Conservation (phyloP, 2,329 filamentous ascomycete genomes). For the Raffaelea deltoideospora region DNA sequence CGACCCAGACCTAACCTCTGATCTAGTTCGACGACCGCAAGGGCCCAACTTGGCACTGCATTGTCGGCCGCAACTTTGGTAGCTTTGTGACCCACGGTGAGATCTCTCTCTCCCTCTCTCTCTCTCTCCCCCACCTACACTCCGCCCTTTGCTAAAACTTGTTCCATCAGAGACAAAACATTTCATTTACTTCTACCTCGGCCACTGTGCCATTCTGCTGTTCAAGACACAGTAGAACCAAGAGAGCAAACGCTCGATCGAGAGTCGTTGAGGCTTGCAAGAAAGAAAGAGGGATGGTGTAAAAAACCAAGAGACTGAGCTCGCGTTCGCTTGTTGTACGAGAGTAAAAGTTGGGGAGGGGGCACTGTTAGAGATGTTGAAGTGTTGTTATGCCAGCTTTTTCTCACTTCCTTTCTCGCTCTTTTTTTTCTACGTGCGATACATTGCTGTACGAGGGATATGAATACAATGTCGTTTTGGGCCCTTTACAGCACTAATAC, state of each 20-base stretch:
- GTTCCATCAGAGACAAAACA: constrained; percentile 74
- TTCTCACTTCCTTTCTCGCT: no score
- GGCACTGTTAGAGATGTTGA: no score
- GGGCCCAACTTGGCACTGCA: constrained; percentile 98
- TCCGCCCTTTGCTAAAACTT: neutral
- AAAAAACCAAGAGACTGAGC: no score
- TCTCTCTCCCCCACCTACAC: neutral
- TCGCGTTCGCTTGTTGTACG: no score
- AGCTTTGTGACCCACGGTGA: constrained; percentile 96
- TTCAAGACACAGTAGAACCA: constrained; percentile 99
- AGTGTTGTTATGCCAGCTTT: no score
- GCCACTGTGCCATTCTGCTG: constrained; percentile 91
- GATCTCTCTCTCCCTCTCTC: constrained; percentile 12
- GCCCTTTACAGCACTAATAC: no score
- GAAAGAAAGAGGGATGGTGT: no score
- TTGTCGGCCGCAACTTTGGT: constrained; percentile 95
- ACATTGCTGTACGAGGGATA: no score
- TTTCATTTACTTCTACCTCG: constrained; percentile 99
- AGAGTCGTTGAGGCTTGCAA: neutral
- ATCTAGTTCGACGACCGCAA: constrained; percentile 86
- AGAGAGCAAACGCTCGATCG: no score
- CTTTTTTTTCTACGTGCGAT: no score
- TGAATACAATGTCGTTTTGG: no score
- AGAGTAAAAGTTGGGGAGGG: no score
- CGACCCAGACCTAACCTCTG: constrained; percentile 1